Conservation (phyloP, 805 yeast species). For the Candida orba region DNA sequence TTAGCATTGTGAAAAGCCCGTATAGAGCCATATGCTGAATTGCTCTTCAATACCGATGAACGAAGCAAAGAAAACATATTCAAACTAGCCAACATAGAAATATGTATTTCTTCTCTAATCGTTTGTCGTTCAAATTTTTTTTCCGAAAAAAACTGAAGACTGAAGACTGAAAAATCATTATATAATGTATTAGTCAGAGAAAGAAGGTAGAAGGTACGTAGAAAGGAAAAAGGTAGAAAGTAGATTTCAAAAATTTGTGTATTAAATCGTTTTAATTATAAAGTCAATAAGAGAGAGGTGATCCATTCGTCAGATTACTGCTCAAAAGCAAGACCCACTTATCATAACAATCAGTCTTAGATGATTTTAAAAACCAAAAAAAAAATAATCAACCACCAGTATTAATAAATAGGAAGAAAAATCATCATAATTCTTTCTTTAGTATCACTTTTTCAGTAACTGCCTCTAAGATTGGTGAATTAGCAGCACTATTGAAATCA, state of each 20-base stretch:
- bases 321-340: no score
- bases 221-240: no score
- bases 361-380: background rate
- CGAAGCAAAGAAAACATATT: conserved; percentile 7
- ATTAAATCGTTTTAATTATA: no score
- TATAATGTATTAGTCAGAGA: no score
- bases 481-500: conserved; percentile 3
- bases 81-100: background rate
- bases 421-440: background rate
- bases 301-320: no score
- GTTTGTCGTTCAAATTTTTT: background rate
- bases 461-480: conserved; percentile 1
- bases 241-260: no score
- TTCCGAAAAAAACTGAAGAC: background rate
- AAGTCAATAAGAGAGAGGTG: no score
- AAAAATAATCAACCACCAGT: background rate
- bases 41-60: background rate
- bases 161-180: background rate
- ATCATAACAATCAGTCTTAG: no score
- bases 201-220: no score
- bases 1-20: conserved; percentile 6
- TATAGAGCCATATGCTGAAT: background rate
- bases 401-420: no score
- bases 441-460: background rate
- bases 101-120: background rate